Evolutionary conservation across 495 filamentous ascomycete species (phyloP), one percentile per base, ranked within the genome.

Genomic region (Aspergillus egyptiacus): DNA sequence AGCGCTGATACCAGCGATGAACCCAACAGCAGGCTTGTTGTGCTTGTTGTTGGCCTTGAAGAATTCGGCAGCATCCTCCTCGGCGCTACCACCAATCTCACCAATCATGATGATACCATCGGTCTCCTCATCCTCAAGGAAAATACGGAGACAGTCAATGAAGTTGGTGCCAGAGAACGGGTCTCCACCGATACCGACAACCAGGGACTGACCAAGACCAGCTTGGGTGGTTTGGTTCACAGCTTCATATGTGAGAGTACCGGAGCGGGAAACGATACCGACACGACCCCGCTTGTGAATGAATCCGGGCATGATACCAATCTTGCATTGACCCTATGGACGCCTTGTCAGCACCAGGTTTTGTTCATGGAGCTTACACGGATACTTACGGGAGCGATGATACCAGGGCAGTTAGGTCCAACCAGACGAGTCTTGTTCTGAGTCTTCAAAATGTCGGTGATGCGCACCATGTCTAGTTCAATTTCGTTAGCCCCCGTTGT

Each of bases 81-180:
- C 93, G 40, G 93, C 93, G 41, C 86, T 87, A 54, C 93, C 93
- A 68, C 93, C 93, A 62, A 98, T 97, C 76, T 98, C 93, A 67
- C 93, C 93, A 65, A 98, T 97, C 93, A 98, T 96, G 76, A 98
- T 96, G 63, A 98, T 97, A 68, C 93, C 93, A 62, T 98, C 94
- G 33, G 93, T 98, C 70, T 95, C 91, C 63, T 85, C 80, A 70
- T 98, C 94, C 68, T 93, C 77, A 55, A 97, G 77, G 83, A 98
- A 98, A 62, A 98, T 88, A 56, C 86, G 85, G 62, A 98, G 77
- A 80, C 93, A 96, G 78, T 98, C 93, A 72, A 96, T 98, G 76
- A 98, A 98, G 80, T 95, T 96, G 63, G 93, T 97, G 55, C 93
- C 93, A 59, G 86, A 93, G 81, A 99, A 99, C 45, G 93, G 93